phyloP scores from a whole-genome alignment of 1,284 basidiomycete genomes.

The Ganoderma lingzhi region DNA sequence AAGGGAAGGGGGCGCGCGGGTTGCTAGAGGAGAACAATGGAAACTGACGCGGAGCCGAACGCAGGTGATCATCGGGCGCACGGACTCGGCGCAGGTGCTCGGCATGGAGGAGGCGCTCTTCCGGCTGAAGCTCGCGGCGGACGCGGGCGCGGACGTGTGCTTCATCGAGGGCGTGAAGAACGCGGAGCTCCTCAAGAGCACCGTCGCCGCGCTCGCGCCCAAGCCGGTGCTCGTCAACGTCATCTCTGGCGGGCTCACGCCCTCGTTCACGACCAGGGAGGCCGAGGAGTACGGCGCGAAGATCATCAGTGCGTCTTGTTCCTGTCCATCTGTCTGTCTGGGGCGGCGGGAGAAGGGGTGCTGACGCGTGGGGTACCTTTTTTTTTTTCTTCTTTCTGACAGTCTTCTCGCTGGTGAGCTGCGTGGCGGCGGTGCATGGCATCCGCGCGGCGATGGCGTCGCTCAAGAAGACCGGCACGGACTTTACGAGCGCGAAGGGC shows the following conservation, averaged over 20 bases:
- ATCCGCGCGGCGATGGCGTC: conserved; percentile 77
- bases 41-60: neutral
- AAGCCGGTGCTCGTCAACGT: conserved; percentile 82
- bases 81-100: conserved; percentile 82
- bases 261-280: conserved; percentile 73
- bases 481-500: conserved; percentile 70
- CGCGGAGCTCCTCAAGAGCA: conserved; percentile 68
- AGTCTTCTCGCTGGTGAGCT: conserved; percentile 77
- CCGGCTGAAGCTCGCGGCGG: conserved; percentile 75
- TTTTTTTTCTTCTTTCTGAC: neutral
- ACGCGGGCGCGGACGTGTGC: conserved; percentile 83
- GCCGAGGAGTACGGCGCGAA: conserved; percentile 77
- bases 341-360: neutral
- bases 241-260: conserved; percentile 79
- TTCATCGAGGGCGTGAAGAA: conserved; percentile 86
- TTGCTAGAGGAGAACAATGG: neutral
- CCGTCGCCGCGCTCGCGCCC: conserved; percentile 72
- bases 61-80: conserved; percentile 79
- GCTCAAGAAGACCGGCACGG: conserved; percentile 79
- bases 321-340: neutral
- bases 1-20: too few relatives aligned
- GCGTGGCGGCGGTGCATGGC: conserved; percentile 76
- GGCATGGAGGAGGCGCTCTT: conserved; percentile 83
- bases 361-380: neutral
- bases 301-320: conserved; percentile 67